Evolutionary conservation across 805 yeast genomes (phyloP).

Genomic region (Candida sithepensis): DNA sequence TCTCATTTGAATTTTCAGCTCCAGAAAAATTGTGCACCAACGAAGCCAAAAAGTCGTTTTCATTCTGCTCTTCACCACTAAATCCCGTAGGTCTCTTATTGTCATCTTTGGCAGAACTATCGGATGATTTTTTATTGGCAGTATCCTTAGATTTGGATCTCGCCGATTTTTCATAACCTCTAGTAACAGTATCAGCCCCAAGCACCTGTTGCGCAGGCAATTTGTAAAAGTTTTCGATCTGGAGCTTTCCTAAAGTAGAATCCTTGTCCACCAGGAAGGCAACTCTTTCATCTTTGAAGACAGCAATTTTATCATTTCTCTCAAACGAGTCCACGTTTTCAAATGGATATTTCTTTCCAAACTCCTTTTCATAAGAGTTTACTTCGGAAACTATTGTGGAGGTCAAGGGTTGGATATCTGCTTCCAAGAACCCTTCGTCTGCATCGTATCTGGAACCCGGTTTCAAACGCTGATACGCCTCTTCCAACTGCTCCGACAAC

Average conservation of each 20-base stretch:
- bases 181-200: slow-evolving; percentile 45
- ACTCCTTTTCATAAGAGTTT: slow-evolving; percentile 28
- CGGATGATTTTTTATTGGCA: slow-evolving; percentile 2
- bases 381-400: slow-evolving; percentile 22
- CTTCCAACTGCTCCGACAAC: slow-evolving; percentile 58
- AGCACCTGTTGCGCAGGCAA: slow-evolving; percentile 31
- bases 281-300: slow-evolving; percentile 22
- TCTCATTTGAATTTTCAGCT: slow-evolving; percentile 24
- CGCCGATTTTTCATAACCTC: slow-evolving; percentile 43
- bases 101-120: background rate
- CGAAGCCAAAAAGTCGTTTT: slow-evolving; percentile 6
- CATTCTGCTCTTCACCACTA: background rate
- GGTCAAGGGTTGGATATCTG: slow-evolving; percentile 7
- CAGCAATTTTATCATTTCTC: slow-evolving; percentile 23
- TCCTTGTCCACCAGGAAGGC: slow-evolving; percentile 27
- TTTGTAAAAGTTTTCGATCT: slow-evolving; percentile 24
- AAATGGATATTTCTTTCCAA: slow-evolving; percentile 28
- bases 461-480: slow-evolving; percentile 38
- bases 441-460: slow-evolving; percentile 12
- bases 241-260: slow-evolving; percentile 25
- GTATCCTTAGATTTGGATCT: slow-evolving; percentile 5
- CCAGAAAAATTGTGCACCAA: slow-evolving; percentile 9
- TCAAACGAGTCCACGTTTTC: slow-evolving; percentile 21
- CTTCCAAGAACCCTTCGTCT: background rate
- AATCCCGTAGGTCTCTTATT: no score